phyloP scores from a whole-genome alignment of 352 stramenopile genomes.

The Phytophthora agathidicida region DNA sequence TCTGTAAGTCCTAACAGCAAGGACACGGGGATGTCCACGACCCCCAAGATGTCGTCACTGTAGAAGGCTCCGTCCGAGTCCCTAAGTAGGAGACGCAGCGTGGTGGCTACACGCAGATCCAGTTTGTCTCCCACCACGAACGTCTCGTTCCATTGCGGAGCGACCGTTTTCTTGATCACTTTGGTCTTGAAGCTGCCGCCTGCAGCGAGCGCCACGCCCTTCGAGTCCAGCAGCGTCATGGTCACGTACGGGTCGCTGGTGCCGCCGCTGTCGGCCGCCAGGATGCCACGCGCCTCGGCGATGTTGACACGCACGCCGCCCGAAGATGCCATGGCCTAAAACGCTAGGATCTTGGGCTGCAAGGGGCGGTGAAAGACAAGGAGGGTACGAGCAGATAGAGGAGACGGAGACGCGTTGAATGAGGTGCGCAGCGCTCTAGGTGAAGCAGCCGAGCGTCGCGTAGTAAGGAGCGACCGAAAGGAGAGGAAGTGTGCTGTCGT shows the following conservation, averaged over 20 bases:
- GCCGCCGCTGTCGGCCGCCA: conserved; percentile 69
- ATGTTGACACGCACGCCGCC: conserved; percentile 52
- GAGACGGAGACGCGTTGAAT: conserved; percentile 1
- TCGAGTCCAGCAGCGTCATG: conserved; percentile 76
- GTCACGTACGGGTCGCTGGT: conserved; percentile 78
- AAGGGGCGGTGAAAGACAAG: background rate
- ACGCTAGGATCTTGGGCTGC: background rate
- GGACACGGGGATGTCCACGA: conserved; percentile 72
- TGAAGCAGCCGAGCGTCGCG: background rate
- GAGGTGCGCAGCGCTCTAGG: background rate
- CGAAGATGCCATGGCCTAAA: conserved; percentile 30
- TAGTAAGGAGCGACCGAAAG: background rate
- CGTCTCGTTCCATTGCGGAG: conserved; percentile 63
- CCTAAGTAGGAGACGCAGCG: conserved; percentile 54
- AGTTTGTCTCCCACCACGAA: conserved; percentile 69
- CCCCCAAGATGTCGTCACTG: conserved; percentile 66
- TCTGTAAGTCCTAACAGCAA: conserved; percentile 46
- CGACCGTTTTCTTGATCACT: conserved; percentile 70
- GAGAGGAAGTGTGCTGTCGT: no score
- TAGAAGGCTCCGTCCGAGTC: conserved; percentile 69
- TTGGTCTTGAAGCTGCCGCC: conserved; percentile 70
- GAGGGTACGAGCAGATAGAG: background rate
- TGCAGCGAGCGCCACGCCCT: conserved; percentile 40
- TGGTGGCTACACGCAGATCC: conserved; percentile 70
- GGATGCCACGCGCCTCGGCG: conserved; percentile 64